These are phyloP conservation scores for Aspergillus indologenus DNA, from an alignment of 495 filamentous ascomycete species.

Conservation along the genomic window DNA sequence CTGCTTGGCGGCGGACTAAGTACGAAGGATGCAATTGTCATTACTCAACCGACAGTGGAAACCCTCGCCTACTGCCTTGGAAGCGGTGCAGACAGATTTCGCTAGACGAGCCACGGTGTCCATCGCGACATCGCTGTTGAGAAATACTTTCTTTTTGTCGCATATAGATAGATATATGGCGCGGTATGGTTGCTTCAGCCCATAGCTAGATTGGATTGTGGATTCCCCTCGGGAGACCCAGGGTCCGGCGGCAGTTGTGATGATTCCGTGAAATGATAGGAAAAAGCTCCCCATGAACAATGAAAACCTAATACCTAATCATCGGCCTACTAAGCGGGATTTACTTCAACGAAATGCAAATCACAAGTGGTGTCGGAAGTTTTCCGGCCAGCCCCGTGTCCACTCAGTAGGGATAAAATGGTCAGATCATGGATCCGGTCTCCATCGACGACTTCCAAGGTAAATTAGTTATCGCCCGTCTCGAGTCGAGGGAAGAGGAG, in stretches of 20 bases:
- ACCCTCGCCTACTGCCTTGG: not conserved
- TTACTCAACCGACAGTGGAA: not conserved
- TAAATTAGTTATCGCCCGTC: not conserved
- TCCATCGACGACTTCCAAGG: not conserved
- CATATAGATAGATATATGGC: not conserved
- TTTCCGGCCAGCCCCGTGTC: not conserved
- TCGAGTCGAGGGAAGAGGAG: not conserved
- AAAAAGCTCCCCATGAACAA: not conserved
- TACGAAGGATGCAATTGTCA: slow-evolving; percentile 2
- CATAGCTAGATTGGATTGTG: not conserved
- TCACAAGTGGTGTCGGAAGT: not conserved
- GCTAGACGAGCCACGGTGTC: not conserved
- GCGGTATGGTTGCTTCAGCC: not conserved
- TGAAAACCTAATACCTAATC: not conserved
- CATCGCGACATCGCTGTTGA: not conserved
- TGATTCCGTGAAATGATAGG: not conserved
- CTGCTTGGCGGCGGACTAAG: not conserved
- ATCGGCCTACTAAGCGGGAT: not conserved
- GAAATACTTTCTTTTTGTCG: not conserved
- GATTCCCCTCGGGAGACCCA: not conserved
- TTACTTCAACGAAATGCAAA: not conserved
- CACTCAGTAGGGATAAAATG: not conserved
- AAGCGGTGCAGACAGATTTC: not conserved
- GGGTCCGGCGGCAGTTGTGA: not conserved
- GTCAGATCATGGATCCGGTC: not conserved